phyloP scores from a whole-genome alignment of 2,329 filamentous ascomycete species.

The Penicillium nordicum region DNA sequence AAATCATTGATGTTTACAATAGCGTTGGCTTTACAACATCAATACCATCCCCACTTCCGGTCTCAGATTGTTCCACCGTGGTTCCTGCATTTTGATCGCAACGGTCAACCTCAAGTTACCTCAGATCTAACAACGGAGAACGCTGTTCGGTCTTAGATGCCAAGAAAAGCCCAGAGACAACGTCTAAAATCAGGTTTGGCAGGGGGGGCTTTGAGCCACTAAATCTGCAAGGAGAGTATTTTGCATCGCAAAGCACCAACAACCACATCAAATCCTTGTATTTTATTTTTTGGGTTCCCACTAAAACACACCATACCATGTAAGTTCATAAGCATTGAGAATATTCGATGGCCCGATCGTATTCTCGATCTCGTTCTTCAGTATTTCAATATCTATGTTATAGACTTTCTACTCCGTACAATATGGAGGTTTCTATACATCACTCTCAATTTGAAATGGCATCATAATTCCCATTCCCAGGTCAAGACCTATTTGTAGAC shows the following conservation, averaged over 20 bases:
- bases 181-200: not conserved
- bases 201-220: slow-evolving; percentile 1
- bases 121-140: not conserved
- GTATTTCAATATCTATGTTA: not conserved
- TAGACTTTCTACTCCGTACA: not conserved
- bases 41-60: not conserved
- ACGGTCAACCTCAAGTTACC: not conserved
- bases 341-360: not conserved
- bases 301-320: not conserved
- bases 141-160: not conserved
- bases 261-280: not conserved
- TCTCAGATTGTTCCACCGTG: not conserved
- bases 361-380: not conserved
- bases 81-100: not conserved
- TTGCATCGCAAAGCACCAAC: too few species aligned
- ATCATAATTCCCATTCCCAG: too few species aligned
- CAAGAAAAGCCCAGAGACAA: not conserved
- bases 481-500: not conserved
- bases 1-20: not conserved
- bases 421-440: not conserved
- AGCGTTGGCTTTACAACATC: not conserved
- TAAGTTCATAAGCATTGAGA: not conserved
- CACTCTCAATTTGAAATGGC: not conserved
- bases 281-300: not conserved
- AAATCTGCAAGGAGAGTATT: slow-evolving; percentile 8